phyloP scores from a whole-genome alignment of 2,329 filamentous ascomycete species.

The Trichoderma afroharzianum region DNA sequence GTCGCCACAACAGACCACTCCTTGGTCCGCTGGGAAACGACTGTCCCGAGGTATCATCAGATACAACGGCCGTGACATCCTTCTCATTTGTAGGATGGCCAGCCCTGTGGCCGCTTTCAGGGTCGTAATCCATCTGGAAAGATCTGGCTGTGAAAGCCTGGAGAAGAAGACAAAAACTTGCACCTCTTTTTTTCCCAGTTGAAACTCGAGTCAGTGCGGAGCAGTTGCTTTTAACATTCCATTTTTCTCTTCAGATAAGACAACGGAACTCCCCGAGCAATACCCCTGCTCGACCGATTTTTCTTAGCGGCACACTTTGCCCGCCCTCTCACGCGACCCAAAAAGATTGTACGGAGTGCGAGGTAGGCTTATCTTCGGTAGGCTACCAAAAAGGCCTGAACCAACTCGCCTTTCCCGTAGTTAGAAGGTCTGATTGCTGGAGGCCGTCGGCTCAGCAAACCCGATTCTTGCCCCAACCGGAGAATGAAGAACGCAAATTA shows the following conservation, averaged over 20 bases:
- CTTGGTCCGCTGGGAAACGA: background rate
- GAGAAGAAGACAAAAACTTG: background rate
- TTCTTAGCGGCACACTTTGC: background rate
- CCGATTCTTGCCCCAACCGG: background rate
- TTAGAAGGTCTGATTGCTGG: background rate
- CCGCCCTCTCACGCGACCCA: conserved; percentile 9
- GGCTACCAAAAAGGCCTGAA: background rate
- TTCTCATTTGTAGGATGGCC: conserved; percentile 1
- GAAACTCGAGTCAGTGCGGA: background rate
- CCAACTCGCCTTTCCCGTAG: background rate
- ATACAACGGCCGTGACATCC: background rate
- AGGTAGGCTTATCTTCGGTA: conserved; percentile 1
- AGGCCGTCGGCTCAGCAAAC: background rate
- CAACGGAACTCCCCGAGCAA: background rate
- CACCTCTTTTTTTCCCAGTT: background rate
- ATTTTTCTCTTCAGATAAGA: background rate
- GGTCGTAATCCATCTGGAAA: conserved; percentile 7
- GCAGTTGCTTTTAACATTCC: background rate
- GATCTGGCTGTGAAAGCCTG: background rate
- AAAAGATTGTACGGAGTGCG: background rate
- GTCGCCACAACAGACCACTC: conserved; percentile 31
- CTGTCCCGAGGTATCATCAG: conserved; percentile 11
- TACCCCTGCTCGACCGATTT: background rate
- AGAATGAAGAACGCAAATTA: background rate
- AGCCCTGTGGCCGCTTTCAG: background rate